Base-by-base conservation (phyloP, 2,329 filamentous ascomycete species). In the Clarireedia sp. region DNA sequence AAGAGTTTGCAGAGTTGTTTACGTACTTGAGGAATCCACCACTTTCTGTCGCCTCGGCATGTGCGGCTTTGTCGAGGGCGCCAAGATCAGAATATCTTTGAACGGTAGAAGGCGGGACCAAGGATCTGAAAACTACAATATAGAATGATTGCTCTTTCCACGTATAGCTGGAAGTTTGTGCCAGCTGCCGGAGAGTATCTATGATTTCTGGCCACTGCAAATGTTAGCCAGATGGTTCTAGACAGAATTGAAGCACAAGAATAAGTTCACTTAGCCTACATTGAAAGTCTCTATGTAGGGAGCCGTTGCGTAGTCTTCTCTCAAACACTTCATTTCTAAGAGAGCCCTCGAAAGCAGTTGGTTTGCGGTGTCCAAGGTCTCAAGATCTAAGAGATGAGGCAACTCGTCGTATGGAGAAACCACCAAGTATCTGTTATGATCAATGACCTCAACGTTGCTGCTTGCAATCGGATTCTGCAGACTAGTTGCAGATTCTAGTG, bases 41-140 rank as follows among this genome's bases (percentile, higher is more conserved):
- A 64, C 83, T 88, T 40, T 78, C 78, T 17, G 85, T 85, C 12
- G 91, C 91, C 69, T 96, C 90, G 23, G 80, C 77, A 69, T 96
- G 90, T 6, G 87, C 87, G 57, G 82, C 82, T 66, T 85, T 84
- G 71, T 96, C 91, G 33, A 96, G 77, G 24, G 78, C 76, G 41
- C 84, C 84, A 40, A 96, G 78, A 57, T 86, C 77, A 10, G 80
- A 79, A 57, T 82, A 82, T 21, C 50, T 46, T 24, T 49, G 36
- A 59, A 89, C 82, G 1, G 85, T 86, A 12, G 76, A 79, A 2
- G 79, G 75, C 38, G 83, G 82, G 55, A 96, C 81, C 60, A 77
- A 79, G 5, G 87, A 92, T 16, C 89, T 80, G 71, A 96, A 96
- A 4, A 85, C 85, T 41, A 96, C 90, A 55, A 94, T 83, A 71